These are phyloP conservation scores for Dioscorea dumetorum DNA, from an alignment of 106 monocot species.

Conservation along the genomic window DNA sequence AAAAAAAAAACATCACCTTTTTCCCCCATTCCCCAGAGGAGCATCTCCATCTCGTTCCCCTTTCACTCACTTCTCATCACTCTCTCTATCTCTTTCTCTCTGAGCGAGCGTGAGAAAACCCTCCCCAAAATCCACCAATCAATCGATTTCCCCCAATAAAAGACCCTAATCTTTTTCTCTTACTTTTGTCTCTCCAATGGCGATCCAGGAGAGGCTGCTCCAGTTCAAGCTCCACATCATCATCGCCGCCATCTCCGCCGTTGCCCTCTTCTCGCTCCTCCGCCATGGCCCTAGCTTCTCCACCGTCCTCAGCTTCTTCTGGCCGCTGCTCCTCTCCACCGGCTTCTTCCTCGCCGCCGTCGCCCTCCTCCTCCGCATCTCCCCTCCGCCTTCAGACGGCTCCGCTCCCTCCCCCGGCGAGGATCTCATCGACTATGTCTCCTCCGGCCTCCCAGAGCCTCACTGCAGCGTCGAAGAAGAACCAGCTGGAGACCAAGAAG, in stretches of 20 bases:
- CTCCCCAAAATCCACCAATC: background rate
- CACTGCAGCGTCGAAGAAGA: slow-evolving; percentile 1
- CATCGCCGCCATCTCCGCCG: slow-evolving; percentile 7
- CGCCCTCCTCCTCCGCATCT: slow-evolving; percentile 56
- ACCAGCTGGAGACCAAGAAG: slow-evolving; percentile 5
- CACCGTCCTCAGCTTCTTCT: slow-evolving; percentile 71
- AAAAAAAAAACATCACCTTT: no score
- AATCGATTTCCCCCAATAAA: background rate
- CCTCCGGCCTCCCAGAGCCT: slow-evolving; percentile 50
- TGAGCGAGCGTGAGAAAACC: no score
- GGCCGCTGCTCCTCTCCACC: slow-evolving; percentile 89
- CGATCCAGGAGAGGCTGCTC: slow-evolving; percentile 11
- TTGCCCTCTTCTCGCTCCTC: slow-evolving; percentile 16
- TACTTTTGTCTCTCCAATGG: slow-evolving; percentile 1
- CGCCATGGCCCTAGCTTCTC: slow-evolving; percentile 42
- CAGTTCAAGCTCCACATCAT: slow-evolving; percentile 13
- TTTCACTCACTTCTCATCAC: no score
- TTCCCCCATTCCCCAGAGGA: no score
- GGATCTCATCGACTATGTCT: slow-evolving; percentile 69
- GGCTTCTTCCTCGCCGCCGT: slow-evolving; percentile 58
- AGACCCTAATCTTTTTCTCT: background rate
- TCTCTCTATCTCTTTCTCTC: background rate
- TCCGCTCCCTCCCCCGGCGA: slow-evolving; percentile 24
- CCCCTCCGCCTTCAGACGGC: slow-evolving; percentile 30
- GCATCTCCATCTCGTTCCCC: no score